Conservation (phyloP, 75 land plant genomes). For the Pinus tabuliformis region DNA sequence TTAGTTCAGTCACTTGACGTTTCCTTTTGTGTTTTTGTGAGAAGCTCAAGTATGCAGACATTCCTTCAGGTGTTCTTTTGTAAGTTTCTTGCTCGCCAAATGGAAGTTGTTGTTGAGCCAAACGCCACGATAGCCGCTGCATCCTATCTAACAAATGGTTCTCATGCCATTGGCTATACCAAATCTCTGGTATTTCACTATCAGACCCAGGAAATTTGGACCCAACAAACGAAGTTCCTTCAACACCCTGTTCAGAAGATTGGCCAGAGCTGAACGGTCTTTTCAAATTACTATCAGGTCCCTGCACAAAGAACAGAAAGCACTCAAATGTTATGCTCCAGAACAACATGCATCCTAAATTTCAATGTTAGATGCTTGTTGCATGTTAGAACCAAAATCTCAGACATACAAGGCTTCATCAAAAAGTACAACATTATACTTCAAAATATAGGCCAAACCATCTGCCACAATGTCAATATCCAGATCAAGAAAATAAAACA, state of each 20-base stretch:
- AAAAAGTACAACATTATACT: neutral
- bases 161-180: constrained; percentile 59
- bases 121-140: constrained; percentile 29
- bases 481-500: neutral
- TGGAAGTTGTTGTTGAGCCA: constrained; percentile 37
- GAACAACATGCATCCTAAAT: neutral
- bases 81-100: constrained; percentile 49
- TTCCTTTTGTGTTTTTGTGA: constrained; percentile 47
- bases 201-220: constrained; percentile 34
- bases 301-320: neutral
- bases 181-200: constrained; percentile 51
- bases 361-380: neutral
- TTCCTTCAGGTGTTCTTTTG: constrained; percentile 64
- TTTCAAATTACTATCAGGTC: neutral
- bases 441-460: neutral
- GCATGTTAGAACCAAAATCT: neutral
- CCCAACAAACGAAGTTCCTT: constrained; percentile 22
- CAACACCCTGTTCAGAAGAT: constrained; percentile 6
- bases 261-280: neutral
- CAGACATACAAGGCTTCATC: neutral
- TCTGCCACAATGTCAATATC: neutral
- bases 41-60: constrained; percentile 52
- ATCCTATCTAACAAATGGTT: constrained; percentile 34
- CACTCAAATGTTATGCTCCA: neutral
- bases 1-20: constrained; percentile 36